Evolutionary conservation across 2,329 filamentous ascomycete genomes (phyloP), one percentile per base, ranked within the genome.

Genomic region (Colletotrichum limetticola): DNA sequence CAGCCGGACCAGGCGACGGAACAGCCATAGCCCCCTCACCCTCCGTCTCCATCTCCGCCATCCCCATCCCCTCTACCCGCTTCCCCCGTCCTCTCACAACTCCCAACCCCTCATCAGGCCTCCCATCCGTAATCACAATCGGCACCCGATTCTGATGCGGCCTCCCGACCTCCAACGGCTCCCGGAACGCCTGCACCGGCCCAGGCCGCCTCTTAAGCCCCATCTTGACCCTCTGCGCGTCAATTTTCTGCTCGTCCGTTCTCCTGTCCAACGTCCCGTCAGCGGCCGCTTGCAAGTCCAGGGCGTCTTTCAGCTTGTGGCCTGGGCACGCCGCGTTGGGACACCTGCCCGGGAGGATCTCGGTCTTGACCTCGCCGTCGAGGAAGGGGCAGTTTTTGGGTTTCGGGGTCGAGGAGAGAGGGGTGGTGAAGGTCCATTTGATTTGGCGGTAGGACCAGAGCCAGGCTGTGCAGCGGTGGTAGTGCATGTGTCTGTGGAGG

Each of bases 161-260:
- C 7, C 71, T 60, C 16, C 71, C 71, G 1, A 73, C 60, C 30
- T 73, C 71, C 56, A 73, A 30, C 22, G 66, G 66, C 8, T 73
- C 71, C n/a, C 24, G 42, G 8, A 66, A 73, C 22, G 26, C 49
- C 35, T 66, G 71, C 7, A 19, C 19, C 19, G 66, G 61, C 30
- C 60, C 32, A 12, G 32, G 52, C 14, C 59, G 56, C 57, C 56
- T 56, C 56, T 28, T 71, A 14, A 73, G 63, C 12, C 71, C 71
- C 37, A 74, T 16, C 58, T 63, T 67, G 53, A 72, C 35, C 5
- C 68, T 53, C 53, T 72, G 35, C 19, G 95, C 95, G 66, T 93
- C 92, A 84, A 98, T 94, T 80, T 94, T 95, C 80, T 99, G 95
- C 79, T 98, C 95, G 81, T 98, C 96, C 1, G 95, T 97, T 86